Base-by-base conservation (phyloP, 306 rosid species). In the Sicyos edulis region DNA sequence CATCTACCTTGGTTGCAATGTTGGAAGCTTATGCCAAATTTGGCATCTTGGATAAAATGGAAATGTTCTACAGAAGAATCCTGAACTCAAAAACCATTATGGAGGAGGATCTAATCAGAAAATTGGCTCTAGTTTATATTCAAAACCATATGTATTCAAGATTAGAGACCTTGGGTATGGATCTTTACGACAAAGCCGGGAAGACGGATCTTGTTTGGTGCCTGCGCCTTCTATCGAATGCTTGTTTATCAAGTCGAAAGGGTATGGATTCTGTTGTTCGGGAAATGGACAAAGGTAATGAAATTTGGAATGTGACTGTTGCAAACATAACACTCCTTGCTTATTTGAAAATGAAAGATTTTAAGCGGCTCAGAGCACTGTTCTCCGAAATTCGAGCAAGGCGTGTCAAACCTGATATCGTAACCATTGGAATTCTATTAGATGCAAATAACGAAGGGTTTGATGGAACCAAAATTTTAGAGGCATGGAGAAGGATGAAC, bases 11-110 rank as follows among this genome's bases (percentile, higher is more conserved):
- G 69, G 77, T 86, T 77, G 87, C 86, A 8, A 86, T 90, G 91
- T 82, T 88, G 7, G 88, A 88, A 79, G 86, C 85, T 82, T 90
- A 90, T 74, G 80, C 85, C 19, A 86, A 78, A 82, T 88, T 85
- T 75, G 86, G 85, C 73, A 80, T 90, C 61, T 69, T 90, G 76
- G 84, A 76, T 45, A 88, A 88, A 89, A 90, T 90, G 95, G 90
- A 90, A 64, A 82, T 62, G 40, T 61, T 83, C 71, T 90, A 85
- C 67, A 50, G 57, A 56, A 88, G 77, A 72, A 68, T 85, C 55
- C 11, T 82, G 76, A 76, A 80, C 72, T 82, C 84, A 2, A 77
- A 80, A 74, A 83, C 75, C 74, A 66, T 78, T 81, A 24, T 86
- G 60, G 74, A 75, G 49, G 88, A 88, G 63, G 90, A 86, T 73